phyloP scores from a whole-genome alignment of 164 flowering plant species.

The Tetrastigma voinierianum region DNA sequence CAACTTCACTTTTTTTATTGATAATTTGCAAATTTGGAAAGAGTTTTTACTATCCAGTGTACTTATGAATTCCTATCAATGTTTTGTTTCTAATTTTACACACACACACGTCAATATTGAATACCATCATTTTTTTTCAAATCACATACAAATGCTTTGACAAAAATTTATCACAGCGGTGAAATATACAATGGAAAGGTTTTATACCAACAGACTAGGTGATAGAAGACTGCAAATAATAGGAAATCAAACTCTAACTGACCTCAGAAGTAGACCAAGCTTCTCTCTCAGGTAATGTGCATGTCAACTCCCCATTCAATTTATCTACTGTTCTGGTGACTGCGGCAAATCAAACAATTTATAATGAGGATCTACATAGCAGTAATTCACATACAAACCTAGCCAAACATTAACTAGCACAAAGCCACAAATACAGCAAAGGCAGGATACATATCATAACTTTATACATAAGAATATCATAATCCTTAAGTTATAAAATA shows the following conservation, averaged over 20 bases:
- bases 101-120: no score
- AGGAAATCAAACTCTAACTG: conserved; percentile 8
- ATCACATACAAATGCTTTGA: not conserved
- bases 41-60: no score
- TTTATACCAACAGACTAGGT: not conserved
- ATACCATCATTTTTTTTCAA: no score
- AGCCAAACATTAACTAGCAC: not conserved
- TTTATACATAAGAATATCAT: no score
- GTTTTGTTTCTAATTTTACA: no score
- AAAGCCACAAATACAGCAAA: not conserved
- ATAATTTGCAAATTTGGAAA: no score
- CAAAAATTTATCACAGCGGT: not conserved
- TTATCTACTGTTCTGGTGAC: conserved; percentile 26
- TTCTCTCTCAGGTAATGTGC: conserved; percentile 32
- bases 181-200: not conserved
- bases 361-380: not conserved
- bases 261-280: conserved; percentile 53
- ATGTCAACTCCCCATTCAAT: conserved; percentile 35
- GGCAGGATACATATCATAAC: no score
- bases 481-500: no score
- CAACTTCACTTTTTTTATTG: no score
- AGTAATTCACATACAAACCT: not conserved
- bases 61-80: no score
- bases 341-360: conserved; percentile 40
- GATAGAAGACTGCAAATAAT: not conserved